Base-by-base conservation (phyloP, 768 basidiomycete genomes). In the Leucosporidium scottii region DNA sequence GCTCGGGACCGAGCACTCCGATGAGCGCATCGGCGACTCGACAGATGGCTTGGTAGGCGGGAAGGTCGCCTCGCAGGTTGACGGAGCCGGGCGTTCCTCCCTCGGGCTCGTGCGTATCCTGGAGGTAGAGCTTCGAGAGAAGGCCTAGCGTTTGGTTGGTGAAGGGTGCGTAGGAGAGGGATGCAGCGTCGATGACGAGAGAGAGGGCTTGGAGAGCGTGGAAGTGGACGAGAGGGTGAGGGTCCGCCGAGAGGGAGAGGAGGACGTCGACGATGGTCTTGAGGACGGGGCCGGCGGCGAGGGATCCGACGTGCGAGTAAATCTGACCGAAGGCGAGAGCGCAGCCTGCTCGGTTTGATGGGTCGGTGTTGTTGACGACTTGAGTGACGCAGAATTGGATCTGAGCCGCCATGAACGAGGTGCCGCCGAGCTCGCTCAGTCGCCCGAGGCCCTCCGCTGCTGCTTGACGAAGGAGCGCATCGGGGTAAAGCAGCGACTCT, bases 211-310 rank as follows among this genome's bases (percentile, higher is more conserved):
- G 86, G 69, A 97, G 81, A 3, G 94, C 87, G 86, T 89, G 93
- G 75, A 88, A 96, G 78, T 98, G 94, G 9, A 97, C 96, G 39
- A 92, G 83, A 0, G 96, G 94, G 77, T 98, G 96, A 0, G 94
- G 93, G 77, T 99, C 96, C 68, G 90, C 93, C 78, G 88, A 86
- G 25, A 99, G 84, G 0, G 93, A 94, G 85, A 94, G 90, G 48
- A 97, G 82, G 55, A 98, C 87, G 75, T 96, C 93, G 69, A 94
- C 89, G 0, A 93, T 91, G 0, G 93, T 96, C 78, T 97, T 98
- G 67, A 98, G 82, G 21, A 97, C 83, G 0, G 96, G 91, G 0
- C 91, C 91, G 10, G 93, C 94, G 17, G 90, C 91, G n/a, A 98
- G 83, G 50, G 92, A 90, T 12, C 96, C 96, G 59, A 97, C 92